These are phyloP conservation scores for Boletales sp. DNA, from an alignment of 768 basidiomycete genomes.

Conservation along the genomic window DNA sequence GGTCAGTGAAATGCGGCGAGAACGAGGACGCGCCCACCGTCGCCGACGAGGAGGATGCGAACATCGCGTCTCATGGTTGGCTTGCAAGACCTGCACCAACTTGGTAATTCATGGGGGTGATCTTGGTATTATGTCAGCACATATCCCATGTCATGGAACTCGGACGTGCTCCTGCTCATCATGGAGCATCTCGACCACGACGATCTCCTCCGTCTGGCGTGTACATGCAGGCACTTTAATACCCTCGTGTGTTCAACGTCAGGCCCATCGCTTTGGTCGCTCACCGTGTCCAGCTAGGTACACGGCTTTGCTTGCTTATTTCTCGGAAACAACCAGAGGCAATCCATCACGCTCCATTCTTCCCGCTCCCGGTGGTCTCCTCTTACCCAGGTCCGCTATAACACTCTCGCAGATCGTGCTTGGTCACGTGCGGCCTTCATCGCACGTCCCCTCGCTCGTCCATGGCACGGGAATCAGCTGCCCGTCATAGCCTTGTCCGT, in stretches of 20 bases:
- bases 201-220: slow-evolving; percentile 37
- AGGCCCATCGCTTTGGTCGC: slow-evolving; percentile 13
- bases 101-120: neutral
- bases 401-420: slow-evolving; percentile 47
- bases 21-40: slow-evolving; percentile 54
- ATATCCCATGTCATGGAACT: slow-evolving; percentile 34
- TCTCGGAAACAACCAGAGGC: slow-evolving; percentile 48
- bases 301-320: slow-evolving; percentile 59
- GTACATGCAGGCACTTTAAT: slow-evolving; percentile 28
- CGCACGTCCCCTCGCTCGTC: slow-evolving; percentile 59
- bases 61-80: slow-evolving; percentile 83
- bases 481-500: slow-evolving; percentile 54
- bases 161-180: slow-evolving; percentile 55
- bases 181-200: slow-evolving; percentile 41
- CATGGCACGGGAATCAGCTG: slow-evolving; percentile 55
- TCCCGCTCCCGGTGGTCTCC: slow-evolving; percentile 45
- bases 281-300: slow-evolving; percentile 40
- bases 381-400: slow-evolving; percentile 44
- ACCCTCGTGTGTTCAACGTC: slow-evolving; percentile 36
- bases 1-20: neutral
- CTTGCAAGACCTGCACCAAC: slow-evolving; percentile 8
- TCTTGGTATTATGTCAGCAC: slow-evolving; percentile 19
- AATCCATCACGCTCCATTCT: slow-evolving; percentile 48
- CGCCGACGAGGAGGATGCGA: slow-evolving; percentile 89
- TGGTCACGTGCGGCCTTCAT: slow-evolving; percentile 54